Percentiles rank a stretch among this genome's conserved stretches.
Conservation (phyloP, 2,329 filamentous ascomycete species). For the Thielaviopsis cerberus region DNA sequence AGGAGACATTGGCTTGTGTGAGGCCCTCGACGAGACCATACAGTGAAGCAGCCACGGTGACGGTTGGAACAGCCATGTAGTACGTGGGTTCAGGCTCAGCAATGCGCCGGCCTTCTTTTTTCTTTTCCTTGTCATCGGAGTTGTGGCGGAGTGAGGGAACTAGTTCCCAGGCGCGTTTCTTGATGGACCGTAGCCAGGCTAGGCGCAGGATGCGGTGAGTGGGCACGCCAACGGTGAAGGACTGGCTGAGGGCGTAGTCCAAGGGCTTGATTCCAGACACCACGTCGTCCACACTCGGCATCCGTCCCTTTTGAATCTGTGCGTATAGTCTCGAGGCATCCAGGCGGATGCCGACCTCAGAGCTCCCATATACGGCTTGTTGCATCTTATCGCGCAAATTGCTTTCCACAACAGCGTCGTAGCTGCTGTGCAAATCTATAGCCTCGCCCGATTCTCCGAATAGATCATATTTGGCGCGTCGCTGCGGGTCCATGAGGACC, state of each 20-base stretch:
- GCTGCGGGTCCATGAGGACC: conserved; percentile 26
- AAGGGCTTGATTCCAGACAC: conserved; percentile 16
- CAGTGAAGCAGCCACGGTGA: conserved; percentile 23
- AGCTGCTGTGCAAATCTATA: conserved; percentile 13
- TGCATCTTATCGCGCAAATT: conserved; percentile 10
- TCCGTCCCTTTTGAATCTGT: conserved; percentile 1
- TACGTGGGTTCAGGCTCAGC: conserved; percentile 3
- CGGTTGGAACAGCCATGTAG: conserved; percentile 17
- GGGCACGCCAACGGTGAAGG: conserved; percentile 20
- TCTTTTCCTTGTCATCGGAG: conserved; percentile 2
- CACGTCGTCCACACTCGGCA: background rate
- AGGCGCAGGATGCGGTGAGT: conserved; percentile 17
- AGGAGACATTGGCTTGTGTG: conserved; percentile 16
- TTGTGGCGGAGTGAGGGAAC: background rate
- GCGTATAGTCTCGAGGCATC: conserved; percentile 16
- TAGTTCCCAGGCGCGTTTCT: conserved; percentile 1
- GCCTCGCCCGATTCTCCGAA: conserved; percentile 12
- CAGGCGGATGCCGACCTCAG: conserved; percentile 22
- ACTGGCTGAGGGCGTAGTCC: conserved; percentile 24
- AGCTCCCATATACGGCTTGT: conserved; percentile 13
- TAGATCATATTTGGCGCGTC: conserved; percentile 25
- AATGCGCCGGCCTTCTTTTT: conserved; percentile 10
- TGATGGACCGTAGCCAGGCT: conserved; percentile 14
- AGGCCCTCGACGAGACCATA: conserved; percentile 22
- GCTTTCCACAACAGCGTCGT: conserved; percentile 13